phyloP scores from a whole-genome alignment of 345 rosid genomes.

The Erodium maritimum region DNA sequence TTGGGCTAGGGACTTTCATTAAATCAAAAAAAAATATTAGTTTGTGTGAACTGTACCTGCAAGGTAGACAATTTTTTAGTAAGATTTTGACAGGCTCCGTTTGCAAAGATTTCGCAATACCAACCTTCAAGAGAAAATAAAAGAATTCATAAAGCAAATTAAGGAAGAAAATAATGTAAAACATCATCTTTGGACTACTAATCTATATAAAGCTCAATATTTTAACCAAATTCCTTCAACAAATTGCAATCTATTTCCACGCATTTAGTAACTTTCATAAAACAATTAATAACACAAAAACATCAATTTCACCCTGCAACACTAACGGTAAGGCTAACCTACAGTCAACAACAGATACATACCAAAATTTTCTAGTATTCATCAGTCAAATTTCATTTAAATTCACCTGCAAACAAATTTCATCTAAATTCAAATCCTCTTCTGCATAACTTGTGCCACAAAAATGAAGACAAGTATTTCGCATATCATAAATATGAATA shows the following conservation, averaged over 20 bases:
- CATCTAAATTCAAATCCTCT: neutral
- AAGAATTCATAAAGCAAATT: neutral
- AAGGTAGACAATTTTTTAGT: conserved; percentile 91
- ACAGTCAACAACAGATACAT: conserved; percentile 7
- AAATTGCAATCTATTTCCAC: too few species aligned
- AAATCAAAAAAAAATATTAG: too few species aligned
- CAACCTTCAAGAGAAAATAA: conserved; percentile 29
- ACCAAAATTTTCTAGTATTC: conserved; percentile 94
- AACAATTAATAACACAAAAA: too few species aligned
- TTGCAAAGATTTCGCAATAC: conserved; percentile 22
- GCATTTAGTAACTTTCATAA: too few species aligned
- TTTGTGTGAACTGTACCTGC: conserved; percentile 37
- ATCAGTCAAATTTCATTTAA: conserved; percentile 70
- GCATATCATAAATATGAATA: neutral
- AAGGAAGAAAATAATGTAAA: neutral
- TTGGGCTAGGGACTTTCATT: too few species aligned
- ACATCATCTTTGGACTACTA: neutral
- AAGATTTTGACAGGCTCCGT: conserved; percentile 75
- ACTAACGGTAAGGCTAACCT: too few species aligned
- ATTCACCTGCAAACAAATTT: conserved; percentile 41
- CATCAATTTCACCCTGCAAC: neutral
- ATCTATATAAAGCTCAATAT: too few species aligned
- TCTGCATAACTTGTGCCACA: neutral
- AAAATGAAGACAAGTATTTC: neutral
- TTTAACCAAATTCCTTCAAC: too few species aligned